Evolutionary conservation across 108 stramenopile genomes (phyloP), one percentile per base, ranked within the genome.

Genomic region (Nitzschia sp.): DNA sequence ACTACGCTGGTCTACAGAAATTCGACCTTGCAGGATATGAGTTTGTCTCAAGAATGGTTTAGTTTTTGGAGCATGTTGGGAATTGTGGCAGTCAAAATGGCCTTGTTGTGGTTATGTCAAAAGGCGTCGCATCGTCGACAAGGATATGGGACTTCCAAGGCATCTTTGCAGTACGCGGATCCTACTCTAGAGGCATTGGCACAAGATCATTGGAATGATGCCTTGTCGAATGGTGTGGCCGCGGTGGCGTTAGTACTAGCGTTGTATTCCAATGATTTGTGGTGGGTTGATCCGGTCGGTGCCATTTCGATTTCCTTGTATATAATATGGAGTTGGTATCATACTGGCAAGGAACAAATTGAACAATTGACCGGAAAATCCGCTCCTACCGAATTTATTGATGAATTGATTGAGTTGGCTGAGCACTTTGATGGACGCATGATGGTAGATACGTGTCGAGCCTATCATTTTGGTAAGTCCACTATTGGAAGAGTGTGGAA

Each of bases 391-490:
- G 91, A 93, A 21, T 95, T 96, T 53, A 85, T 97, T 61, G 94
- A 96, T 24, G 88, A 95, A 55, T 38, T 97, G 8, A 58, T 77
- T 23, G 82, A 92, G 46, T 70, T 93, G 51, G 95, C 94, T 0
- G 74, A 78, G 18, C 76, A 78, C 46, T 94, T 95, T 74, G 93
- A 96, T 71, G 79, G 76, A 35, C 84, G 85, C 49, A 83, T 97
- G 80, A 24, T 55, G 9, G 91, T 95, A 23, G 97, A 98, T 68
- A 83, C 91, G 8, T 80, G 84, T 42, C 80, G 95, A 3, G 95
- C 95, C 38, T 98, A 98, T 66, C 95, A 98, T 62, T 98, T 98
- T 79, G 97, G n/a, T n/a, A n/a, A n/a, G n/a, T n/a, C n/a, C n/a
- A n/a, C n/a, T n/a, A n/a, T n/a, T n/a, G n/a, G n/a, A n/a, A n/a